Evolutionary conservation across 306 rosid genomes (phyloP), one percentile per base, ranked within the genome.

Genomic region (Corylus heterophylla): DNA sequence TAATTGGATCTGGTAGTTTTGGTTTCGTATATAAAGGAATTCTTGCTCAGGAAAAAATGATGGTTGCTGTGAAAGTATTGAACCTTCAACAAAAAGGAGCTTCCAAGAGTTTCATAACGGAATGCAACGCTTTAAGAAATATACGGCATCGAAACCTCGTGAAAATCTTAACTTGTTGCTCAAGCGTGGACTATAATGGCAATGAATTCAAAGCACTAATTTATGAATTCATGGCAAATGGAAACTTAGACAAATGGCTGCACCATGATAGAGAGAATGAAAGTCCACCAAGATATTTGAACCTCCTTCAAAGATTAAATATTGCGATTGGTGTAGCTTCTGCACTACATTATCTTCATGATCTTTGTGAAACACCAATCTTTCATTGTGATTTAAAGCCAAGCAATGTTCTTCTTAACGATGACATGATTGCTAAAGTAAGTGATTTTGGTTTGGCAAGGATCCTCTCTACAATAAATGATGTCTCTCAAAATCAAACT

Each of bases 381-480:
- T 1, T 74, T 55, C 75, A 80, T 54, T 67, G 79, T n/a, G 83
- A 80, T n/a, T 2, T 80, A 0, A 80, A 80, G 75, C 83, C 82
- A 5, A 72, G 77, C 50, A 78, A 69, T 70, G 51, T 69, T 16
- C 76, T 78, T 56, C 76, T 78, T 45, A 76, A 78, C 16, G 25
- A 72, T 48, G 51, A 49, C 20, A 48, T 74, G 75, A 72, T 73
- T 17, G 75, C 70, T 44, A 78, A 44, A 7, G 75, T 80, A 31
- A 73, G 84, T 77, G 82, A 84, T 73, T 84, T 84, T 69, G 87
- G 82, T 35, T 20, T 73, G 50, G 78, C 85, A 74, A 81, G 78
- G 67, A 27, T 84, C 16, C 44, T 77, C 17, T 69, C 74, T 49
- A 12, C 10, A 1, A 11, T n/a, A 16, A 12, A 27, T 25, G 31